Base-by-base conservation (phyloP, 352 stramenopile species). In the Pythium aquatile region DNA sequence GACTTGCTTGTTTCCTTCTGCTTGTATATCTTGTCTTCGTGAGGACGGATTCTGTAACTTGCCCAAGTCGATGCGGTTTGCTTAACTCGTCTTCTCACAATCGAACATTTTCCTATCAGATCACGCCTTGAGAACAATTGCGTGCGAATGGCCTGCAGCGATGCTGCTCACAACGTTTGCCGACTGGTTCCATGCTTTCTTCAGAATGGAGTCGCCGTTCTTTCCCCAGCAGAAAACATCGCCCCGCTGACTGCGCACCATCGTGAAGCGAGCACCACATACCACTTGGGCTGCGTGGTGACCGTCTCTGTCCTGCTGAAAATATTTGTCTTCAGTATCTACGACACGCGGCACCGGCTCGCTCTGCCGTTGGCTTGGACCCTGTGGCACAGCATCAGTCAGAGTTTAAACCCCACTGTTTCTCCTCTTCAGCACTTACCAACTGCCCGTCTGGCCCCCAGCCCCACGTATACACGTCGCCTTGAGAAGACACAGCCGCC, bases 381-480 rank as follows among this genome's bases (percentile, higher is more conserved):
- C 46, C 65, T 73, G 29, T 60, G 46, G 4, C 33, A 46, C 10
- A 48, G 6, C 7, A 44, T n/a, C 26, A 33, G 6, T 6, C 42
- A n/a, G 16, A 61, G n/a, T 24, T 1, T 29, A 51, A 24, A 26
- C 16, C 6, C 0, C 6, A 47, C 39, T 14, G n/a, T 47, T 28
- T 10, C 17, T 14, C 17, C 3, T n/a, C 8, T 29, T 10, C 0
- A 11, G 42, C 17, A 48, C 52, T 10, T 69, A 92, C 85, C 74
- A 94, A 44, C 70, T 94, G 85, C 1, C 77, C 77, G 67, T 93
- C 74, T 37, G 66, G 76, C 28, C 83, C 79, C 85, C 85, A 94
- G 20, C 85, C 85, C 80, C 82, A 94, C 29, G 82, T 88, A 65
- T 93, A 94, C 30, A 93, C 48, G 56, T 94, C 83, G 1, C 83